Percentiles rank a stretch among this genome's conserved stretches.
These are phyloP conservation scores for Apiotrichum montevideense DNA, from an alignment of 1,284 basidiomycete genomes.

Conservation along the genomic window DNA sequence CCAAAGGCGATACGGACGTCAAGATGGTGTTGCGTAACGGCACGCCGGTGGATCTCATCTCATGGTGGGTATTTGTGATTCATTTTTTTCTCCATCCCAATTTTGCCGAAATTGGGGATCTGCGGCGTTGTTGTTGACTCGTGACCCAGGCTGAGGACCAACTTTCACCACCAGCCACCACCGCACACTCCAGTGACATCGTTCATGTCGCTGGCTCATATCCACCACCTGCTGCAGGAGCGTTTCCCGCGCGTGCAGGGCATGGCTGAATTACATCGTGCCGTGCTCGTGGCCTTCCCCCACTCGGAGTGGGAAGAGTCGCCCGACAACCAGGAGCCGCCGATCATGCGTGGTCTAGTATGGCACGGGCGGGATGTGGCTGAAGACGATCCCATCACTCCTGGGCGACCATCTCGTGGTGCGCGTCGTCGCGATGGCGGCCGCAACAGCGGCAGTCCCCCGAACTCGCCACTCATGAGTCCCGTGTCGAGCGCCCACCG, in stretches of 20 bases:
- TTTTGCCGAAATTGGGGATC: not conserved
- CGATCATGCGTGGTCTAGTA: conserved; percentile 36
- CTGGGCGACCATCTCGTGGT: not conserved
- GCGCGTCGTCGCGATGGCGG: not conserved
- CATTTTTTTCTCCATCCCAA: not conserved
- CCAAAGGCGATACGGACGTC: conserved; percentile 33
- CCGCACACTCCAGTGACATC: conserved; percentile 31
- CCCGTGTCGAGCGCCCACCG: conserved; percentile 32
- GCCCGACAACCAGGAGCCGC: conserved; percentile 30
- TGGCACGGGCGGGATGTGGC: conserved; percentile 39
- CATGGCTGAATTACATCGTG: conserved; percentile 31
- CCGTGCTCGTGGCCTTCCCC: conserved; percentile 39
- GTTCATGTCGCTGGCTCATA: conserved; percentile 36
- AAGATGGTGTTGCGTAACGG: conserved; percentile 42
- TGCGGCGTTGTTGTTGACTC: not conserved
- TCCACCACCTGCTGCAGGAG: conserved; percentile 37
- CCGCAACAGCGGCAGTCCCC: conserved; percentile 24
- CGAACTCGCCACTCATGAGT: conserved; percentile 31
- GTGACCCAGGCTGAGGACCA: conserved; percentile 36
- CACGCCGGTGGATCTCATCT: conserved; percentile 39
- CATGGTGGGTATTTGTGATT: conserved; percentile 28
- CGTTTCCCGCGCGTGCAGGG: conserved; percentile 40
- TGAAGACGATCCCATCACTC: conserved; percentile 21
- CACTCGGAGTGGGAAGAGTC: conserved; percentile 36
- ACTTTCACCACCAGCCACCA: conserved; percentile 41